phyloP scores from a whole-genome alignment of 2,329 filamentous ascomycete species.

The Claviceps paspali region DNA sequence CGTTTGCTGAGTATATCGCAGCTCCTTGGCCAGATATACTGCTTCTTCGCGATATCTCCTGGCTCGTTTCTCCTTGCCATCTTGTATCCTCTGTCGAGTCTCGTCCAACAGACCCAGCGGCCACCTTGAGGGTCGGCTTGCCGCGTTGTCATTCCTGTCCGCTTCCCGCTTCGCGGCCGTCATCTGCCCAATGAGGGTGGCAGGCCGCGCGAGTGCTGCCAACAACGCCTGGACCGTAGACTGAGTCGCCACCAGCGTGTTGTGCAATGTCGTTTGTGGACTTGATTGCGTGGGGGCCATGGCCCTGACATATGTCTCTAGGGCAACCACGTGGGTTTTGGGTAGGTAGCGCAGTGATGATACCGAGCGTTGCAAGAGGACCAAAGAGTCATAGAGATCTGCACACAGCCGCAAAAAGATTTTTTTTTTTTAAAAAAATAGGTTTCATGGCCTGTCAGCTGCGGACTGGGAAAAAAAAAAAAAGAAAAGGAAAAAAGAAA shows the following conservation, averaged over 20 bases:
- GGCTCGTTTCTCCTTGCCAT: constrained; percentile 72
- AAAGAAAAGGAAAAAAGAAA: no score
- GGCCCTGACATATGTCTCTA: constrained; percentile 55
- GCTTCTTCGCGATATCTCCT: constrained; percentile 55
- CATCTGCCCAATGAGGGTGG: constrained; percentile 64
- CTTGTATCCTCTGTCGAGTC: constrained; percentile 63
- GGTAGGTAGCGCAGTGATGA: constrained; percentile 53
- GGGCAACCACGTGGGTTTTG: constrained; percentile 47
- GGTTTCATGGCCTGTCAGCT: neutral
- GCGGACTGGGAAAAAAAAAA: no score
- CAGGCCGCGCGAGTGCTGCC: constrained; percentile 61
- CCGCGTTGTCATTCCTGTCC: constrained; percentile 60
- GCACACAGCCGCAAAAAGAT: constrained; percentile 5
- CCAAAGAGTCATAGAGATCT: constrained; percentile 56
- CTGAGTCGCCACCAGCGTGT: constrained; percentile 63
- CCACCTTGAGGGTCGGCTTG: constrained; percentile 64
- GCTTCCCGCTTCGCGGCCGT: constrained; percentile 58
- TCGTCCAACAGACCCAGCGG: constrained; percentile 75
- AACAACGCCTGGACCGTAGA: constrained; percentile 73
- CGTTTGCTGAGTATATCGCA: constrained; percentile 84
- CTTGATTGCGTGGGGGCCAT: constrained; percentile 54
- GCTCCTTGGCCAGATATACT: constrained; percentile 59
- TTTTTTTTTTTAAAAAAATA: no score
- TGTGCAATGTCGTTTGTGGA: constrained; percentile 59
- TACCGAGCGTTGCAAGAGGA: constrained; percentile 36